Base-by-base conservation (phyloP, 208 protist species). In the Trypanosomatidae sp. region DNA sequence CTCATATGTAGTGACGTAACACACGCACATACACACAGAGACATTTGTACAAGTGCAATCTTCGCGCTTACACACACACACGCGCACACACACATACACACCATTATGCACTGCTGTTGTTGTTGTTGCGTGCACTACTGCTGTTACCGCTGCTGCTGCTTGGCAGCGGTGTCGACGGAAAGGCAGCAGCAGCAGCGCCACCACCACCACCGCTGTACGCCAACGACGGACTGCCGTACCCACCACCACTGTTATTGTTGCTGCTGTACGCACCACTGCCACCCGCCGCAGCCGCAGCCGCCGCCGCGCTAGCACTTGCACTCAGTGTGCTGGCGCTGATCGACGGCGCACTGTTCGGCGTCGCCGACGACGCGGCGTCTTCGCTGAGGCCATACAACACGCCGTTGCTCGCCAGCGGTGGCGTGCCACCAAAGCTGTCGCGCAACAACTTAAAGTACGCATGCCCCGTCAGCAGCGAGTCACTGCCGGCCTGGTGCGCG, bases 361-460 rank as follows among this genome's bases (percentile, higher is more conserved):
- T 91, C 2, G 67, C 75, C 16, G 74, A 72, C 3, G 77, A 81
- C 18, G 74, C 71, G 0, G 71, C 67, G 53, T 94, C 89, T 53
- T 94, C 78, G 46, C 82, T 81, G 26, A 98, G 82, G 5, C 95
- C 96, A 61, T 97, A 98, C 15, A 98, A 52, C n/a, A 97, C 74
- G 33, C 92, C 91, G 38, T 87, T 88, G 41, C 68, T 60, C 16
- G 77, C 82, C 43, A 85, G 87, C 7, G 78, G 71, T 16, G 93
- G 57, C 45, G 85, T 79, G 35, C 89, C 74, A 30, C 80, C 60
- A 35, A 93, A 89, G 56, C 61, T 73, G n/a, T 94, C 82, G 3
- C 74, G 70, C 47, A 96, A 62, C 45, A 99, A 85, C 45, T 95
- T 96, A 61, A 99, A 99, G 75, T 98, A 99, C 53, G 95, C 96